Evolutionary conservation across 2,329 filamentous ascomycete genomes (phyloP).

Genomic region (Sclerotinia trifoliorum): DNA sequence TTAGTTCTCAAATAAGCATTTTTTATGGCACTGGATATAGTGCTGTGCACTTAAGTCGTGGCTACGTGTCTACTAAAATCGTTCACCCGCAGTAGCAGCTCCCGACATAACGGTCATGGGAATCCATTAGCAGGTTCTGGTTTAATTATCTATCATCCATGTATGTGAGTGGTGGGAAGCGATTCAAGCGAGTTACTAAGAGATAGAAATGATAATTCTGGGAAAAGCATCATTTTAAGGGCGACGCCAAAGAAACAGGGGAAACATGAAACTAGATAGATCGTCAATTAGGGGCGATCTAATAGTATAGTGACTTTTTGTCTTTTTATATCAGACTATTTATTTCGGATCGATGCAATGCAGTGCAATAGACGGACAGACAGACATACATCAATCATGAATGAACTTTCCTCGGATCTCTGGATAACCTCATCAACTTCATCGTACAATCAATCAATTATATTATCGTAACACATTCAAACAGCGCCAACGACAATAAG

Average conservation of each 20-base stretch:
- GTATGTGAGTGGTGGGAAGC: constrained; percentile 18
- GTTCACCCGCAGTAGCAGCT: constrained; percentile 24
- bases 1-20: constrained; percentile 22
- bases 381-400: too few species aligned
- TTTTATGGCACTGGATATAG: constrained; percentile 20
- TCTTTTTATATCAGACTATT: neutral
- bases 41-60: constrained; percentile 21
- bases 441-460: neutral
- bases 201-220: constrained; percentile 12
- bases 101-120: constrained; percentile 24
- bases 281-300: constrained; percentile 24
- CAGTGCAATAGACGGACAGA: too few species aligned
- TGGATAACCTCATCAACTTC: neutral
- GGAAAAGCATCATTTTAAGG: constrained; percentile 19
- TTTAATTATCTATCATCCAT: neutral
- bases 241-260: constrained; percentile 21
- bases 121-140: constrained; percentile 20
- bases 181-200: constrained; percentile 10
- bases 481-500: neutral
- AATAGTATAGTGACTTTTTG: neutral
- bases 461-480: neutral
- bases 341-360: neutral
- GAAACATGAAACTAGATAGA: constrained; percentile 19
- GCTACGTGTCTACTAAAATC: constrained; percentile 22
- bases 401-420: neutral